Evolutionary conservation across 148 eudicot genomes (phyloP), one percentile per base, ranked within the genome.

Genomic region (Amaranthus palmeri): DNA sequence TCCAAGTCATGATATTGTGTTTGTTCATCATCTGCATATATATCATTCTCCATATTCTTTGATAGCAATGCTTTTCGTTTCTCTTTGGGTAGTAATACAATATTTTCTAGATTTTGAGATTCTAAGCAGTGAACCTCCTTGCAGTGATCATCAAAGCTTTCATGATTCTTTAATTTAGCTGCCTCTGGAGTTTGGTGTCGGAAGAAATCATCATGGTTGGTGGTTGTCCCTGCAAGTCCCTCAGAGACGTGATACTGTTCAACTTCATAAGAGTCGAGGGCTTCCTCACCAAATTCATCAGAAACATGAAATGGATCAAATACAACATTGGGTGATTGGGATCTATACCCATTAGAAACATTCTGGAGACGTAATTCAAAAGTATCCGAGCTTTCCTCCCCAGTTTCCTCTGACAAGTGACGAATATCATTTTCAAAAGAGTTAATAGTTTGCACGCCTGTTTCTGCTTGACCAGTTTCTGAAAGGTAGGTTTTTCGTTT

Each of bases 111-210:
- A 54, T 70, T 65, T 75, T 81, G 81, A 67, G 77, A 75, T 72
- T 85, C 97, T 46, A 92, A 82, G 80, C 99, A 95, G 49, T 85
- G 85, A 77, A 92, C 99, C 68, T 88, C 96, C 83, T 79, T 84
- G 84, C 96, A 89, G 64, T 83, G 36, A 65, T 88, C 88, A 46
- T 88, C 92, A 49, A 83, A 80, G 47, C 78, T 72, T 70, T 60
- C 76, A 61, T 79, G 69, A 60, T 79, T 78, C 71, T 74, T 84
- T 41, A 77, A 81, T 50, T 77, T 83, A 40, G 65, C 70, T 58
- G 75, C 86, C 15, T 81, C 86, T 82, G 83, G 80, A 71, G 67
- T 72, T 45, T 73, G 78, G 62, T 14, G 74, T 44, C 85, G 80
- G 68, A 85, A 74, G 42, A 75, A 79, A 55, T 77, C 77, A 61